Percentiles rank a stretch among this genome's conserved stretches.
phyloP scores from a whole-genome alignment of 768 basidiomycete species.

The Kondoa malvinella region DNA sequence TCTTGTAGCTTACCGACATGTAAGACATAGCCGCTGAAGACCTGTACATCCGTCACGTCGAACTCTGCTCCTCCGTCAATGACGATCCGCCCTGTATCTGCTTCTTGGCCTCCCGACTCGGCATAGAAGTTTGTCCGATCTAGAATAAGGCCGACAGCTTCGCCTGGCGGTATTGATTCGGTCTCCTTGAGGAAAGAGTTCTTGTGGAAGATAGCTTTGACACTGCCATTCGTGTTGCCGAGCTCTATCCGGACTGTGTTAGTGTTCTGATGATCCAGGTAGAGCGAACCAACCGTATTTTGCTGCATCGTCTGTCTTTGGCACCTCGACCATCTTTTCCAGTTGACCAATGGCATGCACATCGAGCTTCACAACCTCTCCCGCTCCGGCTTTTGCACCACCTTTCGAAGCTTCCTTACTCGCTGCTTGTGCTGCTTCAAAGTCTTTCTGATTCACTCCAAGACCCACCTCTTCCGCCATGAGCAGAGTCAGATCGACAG shows the following conservation, averaged over 20 bases:
- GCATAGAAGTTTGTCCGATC: constrained; percentile 93
- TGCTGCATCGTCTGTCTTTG: constrained; percentile 78
- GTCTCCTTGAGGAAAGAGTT: constrained; percentile 44
- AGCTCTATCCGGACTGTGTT: constrained; percentile 38
- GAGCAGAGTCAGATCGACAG: constrained; percentile 81
- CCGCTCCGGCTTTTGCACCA: constrained; percentile 49
- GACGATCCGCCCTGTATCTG: constrained; percentile 85
- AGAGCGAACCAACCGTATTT: constrained; percentile 57
- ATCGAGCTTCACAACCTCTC: constrained; percentile 58
- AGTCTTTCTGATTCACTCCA: constrained; percentile 67
- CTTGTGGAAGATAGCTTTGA: constrained; percentile 71
- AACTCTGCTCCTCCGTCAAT: constrained; percentile 80
- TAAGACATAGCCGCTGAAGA: constrained; percentile 85
- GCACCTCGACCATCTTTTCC: constrained; percentile 56
- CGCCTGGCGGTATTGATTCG: constrained; percentile 33
- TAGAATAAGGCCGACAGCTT: constrained; percentile 66
- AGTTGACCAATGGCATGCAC: constrained; percentile 82
- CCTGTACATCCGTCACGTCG: constrained; percentile 80
- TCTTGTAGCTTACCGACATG: constrained; percentile 84
- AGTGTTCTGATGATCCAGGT: constrained; percentile 8
- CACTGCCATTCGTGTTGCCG: constrained; percentile 54
- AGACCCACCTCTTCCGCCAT: constrained; percentile 92
- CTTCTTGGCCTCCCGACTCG: constrained; percentile 91
- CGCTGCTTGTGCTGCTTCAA: constrained; percentile 68
- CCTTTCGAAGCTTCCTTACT: constrained; percentile 87